phyloP scores from a whole-genome alignment of 2,329 filamentous ascomycete genomes.

The Elsinoe fawcettii region DNA sequence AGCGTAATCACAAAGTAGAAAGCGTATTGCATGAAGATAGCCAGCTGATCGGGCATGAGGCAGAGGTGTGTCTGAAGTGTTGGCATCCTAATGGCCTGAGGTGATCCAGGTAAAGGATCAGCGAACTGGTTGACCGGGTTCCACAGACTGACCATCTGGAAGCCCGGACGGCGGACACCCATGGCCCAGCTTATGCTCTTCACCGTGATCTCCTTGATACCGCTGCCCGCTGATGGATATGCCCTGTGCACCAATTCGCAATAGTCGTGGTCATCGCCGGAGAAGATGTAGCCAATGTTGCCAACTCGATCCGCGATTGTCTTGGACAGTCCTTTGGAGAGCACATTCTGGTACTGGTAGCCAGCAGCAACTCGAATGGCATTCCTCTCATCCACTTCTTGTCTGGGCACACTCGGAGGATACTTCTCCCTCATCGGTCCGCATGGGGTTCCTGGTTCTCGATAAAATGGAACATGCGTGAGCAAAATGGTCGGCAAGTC shows the following conservation, averaged over 20 bases:
- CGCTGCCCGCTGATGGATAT: conserved; percentile 51
- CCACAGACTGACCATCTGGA: conserved; percentile 82
- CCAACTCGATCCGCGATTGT: conserved; percentile 70
- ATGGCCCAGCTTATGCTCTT: conserved; percentile 95
- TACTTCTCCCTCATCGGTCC: conserved; percentile 78
- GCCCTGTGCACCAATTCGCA: conserved; percentile 78
- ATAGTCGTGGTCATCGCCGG: conserved; percentile 96
- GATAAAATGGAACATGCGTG: conserved; percentile 84
- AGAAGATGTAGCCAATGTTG: conserved; percentile 79
- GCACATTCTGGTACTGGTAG: conserved; percentile 95
- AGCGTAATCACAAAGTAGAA: conserved; percentile 52
- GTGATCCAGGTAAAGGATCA: conserved; percentile 17
- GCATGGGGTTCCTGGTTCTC: conserved; percentile 74
- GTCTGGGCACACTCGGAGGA: conserved; percentile 55
- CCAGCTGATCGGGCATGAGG: conserved; percentile 78
- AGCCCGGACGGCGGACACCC: conserved; percentile 82
- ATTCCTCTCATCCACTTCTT: conserved; percentile 56
- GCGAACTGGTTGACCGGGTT: conserved; percentile 66
- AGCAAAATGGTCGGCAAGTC: conserved; percentile 83
- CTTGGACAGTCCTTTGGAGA: conserved; percentile 67
- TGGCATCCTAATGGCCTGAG: conserved; percentile 24
- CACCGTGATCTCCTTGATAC: conserved; percentile 73
- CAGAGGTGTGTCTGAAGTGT: conserved; percentile 88
- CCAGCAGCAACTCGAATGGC: conserved; percentile 69
- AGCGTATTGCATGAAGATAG: conserved; percentile 73